Conservation (phyloP, 805 yeast genomes). For the Peterozyma toletana region DNA sequence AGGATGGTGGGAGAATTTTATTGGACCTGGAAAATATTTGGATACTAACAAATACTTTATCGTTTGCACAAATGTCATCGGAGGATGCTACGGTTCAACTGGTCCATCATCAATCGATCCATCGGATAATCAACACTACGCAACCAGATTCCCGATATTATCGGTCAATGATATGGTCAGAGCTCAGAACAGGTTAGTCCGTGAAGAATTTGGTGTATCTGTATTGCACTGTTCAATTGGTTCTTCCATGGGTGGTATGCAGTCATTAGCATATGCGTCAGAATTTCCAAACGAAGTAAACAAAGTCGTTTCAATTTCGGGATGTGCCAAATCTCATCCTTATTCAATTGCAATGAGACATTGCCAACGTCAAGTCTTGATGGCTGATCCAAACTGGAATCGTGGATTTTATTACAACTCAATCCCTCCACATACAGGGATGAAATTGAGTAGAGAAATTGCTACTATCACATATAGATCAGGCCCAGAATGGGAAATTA, state of each 20-base stretch:
- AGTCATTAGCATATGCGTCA: constrained; percentile 78
- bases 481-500: constrained; percentile 95
- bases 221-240: constrained; percentile 79
- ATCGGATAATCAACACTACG: constrained; percentile 57
- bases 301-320: constrained; percentile 74
- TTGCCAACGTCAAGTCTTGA: constrained; percentile 85
- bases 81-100: constrained; percentile 93
- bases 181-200: constrained; percentile 70
- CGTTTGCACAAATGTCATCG: constrained; percentile 85
- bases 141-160: constrained; percentile 80
- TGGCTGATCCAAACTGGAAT: constrained; percentile 95
- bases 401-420: constrained; percentile 73
- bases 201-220: constrained; percentile 50
- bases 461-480: constrained; percentile 92
- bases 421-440: constrained; percentile 88
- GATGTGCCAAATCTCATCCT: constrained; percentile 93
- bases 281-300: constrained; percentile 75
- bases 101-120: constrained; percentile 86
- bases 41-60: constrained; percentile 81
- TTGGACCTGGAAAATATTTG: constrained; percentile 73
- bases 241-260: constrained; percentile 99
- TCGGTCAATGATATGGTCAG: constrained; percentile 88
- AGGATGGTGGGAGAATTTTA: constrained; percentile 97
- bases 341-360: constrained; percentile 90
- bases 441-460: constrained; percentile 89